Percentiles rank a stretch among this genome's conserved stretches.
Evolutionary conservation across 768 basidiomycete genomes (phyloP).

Genomic region (Boletus pseudo-olivaceus): DNA sequence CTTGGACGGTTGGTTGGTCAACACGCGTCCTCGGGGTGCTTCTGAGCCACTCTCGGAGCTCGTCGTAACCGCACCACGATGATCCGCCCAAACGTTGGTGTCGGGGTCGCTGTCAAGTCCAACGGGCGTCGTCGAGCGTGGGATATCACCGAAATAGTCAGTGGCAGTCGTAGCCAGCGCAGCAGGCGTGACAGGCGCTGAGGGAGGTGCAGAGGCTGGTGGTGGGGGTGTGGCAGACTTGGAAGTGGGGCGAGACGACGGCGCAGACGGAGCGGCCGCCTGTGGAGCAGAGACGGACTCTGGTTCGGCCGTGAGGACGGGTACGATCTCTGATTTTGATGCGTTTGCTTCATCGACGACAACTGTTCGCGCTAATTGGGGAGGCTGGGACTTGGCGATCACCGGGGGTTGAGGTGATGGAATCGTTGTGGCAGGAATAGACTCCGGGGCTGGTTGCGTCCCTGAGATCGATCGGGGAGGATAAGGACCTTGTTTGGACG

Average conservation of each 20-base stretch:
- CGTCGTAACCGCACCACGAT: background rate
- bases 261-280: slow-evolving; percentile 4
- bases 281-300: slow-evolving; percentile 32
- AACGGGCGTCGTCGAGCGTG: slow-evolving; percentile 25
- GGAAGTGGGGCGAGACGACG: slow-evolving; percentile 15
- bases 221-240: slow-evolving; percentile 18
- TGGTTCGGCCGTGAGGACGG: slow-evolving; percentile 49
- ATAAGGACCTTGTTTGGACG: slow-evolving; percentile 14
- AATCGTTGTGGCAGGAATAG: slow-evolving; percentile 10
- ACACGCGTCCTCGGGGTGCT: slow-evolving; percentile 15
- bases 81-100: slow-evolving; percentile 30
- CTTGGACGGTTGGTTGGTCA: slow-evolving; percentile 21
- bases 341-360: slow-evolving; percentile 14
- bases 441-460: slow-evolving; percentile 16
- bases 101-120: slow-evolving; percentile 21
- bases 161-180: background rate
- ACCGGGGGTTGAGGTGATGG: slow-evolving; percentile 13
- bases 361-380: background rate
- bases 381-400: background rate
- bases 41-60: slow-evolving; percentile 24
- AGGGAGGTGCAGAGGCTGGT: slow-evolving; percentile 16
- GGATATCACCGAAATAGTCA: slow-evolving; percentile 25
- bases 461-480: slow-evolving; percentile 21
- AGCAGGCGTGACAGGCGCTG: slow-evolving; percentile 25
- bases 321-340: slow-evolving; percentile 38